phyloP scores from a whole-genome alignment of 148 eudicot genomes.

The Vaccinium darrowii region DNA sequence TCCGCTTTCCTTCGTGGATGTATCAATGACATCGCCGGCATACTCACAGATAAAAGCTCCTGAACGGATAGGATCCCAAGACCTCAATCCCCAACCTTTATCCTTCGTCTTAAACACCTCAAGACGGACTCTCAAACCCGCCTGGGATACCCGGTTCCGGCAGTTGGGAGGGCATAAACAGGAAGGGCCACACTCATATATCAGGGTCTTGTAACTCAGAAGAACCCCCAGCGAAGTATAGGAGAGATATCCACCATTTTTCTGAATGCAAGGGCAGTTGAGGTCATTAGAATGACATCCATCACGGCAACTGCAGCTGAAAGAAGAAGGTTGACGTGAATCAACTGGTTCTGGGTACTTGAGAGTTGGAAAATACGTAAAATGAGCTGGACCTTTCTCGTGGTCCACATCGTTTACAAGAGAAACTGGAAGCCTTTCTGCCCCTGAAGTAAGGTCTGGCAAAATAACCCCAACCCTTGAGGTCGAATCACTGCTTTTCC shows the following conservation, averaged over 20 bases:
- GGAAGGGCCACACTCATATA: constrained; percentile 77
- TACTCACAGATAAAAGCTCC: constrained; percentile 77
- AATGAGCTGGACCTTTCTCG: constrained; percentile 85
- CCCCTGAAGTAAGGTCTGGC: constrained; percentile 83
- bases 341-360: constrained; percentile 51
- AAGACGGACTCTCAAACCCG: constrained; percentile 60
- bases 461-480: constrained; percentile 71
- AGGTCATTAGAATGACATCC: constrained; percentile 73
- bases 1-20: constrained; percentile 39
- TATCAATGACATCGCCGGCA: constrained; percentile 77
- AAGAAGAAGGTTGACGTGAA: constrained; percentile 37
- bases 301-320: constrained; percentile 56
- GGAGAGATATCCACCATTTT: constrained; percentile 66
- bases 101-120: constrained; percentile 87
- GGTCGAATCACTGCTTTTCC: constrained; percentile 60
- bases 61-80: constrained; percentile 79
- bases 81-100: constrained; percentile 83
- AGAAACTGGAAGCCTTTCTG: constrained; percentile 62
- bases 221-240: constrained; percentile 60
- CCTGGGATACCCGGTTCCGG: constrained; percentile 67
- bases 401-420: constrained; percentile 85
- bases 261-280: constrained; percentile 68
- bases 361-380: constrained; percentile 57
- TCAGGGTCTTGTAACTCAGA: constrained; percentile 43
- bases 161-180: constrained; percentile 69